phyloP scores from a whole-genome alignment of 352 stramenopile genomes.

The Globisporangium takayamanum region DNA sequence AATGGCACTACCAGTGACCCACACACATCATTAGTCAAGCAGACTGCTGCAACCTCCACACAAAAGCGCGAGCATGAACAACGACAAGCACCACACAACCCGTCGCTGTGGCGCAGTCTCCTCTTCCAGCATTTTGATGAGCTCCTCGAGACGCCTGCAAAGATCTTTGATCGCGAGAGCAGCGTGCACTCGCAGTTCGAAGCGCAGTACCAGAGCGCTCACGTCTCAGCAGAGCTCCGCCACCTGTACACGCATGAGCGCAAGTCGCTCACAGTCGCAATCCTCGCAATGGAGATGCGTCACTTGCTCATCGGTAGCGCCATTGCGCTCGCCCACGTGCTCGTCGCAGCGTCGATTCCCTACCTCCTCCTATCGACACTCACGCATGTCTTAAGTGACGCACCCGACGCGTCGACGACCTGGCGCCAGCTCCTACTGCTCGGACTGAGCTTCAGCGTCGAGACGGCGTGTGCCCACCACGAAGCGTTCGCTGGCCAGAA shows the following conservation, averaged over 20 bases:
- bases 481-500: conserved; percentile 8
- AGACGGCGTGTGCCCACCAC: not conserved
- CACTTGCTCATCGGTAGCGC: not conserved
- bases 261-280: not conserved
- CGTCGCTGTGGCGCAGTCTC: not conserved
- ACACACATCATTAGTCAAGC: not conserved
- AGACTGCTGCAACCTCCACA: not conserved
- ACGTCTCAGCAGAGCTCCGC: not conserved
- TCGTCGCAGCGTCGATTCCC: not conserved
- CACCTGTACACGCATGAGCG: not conserved
- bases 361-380: not conserved
- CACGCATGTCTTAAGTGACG: not conserved
- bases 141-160: not conserved
- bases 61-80: conserved; percentile 1
- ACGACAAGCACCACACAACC: not conserved
- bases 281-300: not conserved
- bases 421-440: not conserved
- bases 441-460: not conserved
- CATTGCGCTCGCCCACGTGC: not conserved
- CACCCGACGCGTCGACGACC: no score
- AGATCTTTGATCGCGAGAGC: not conserved
- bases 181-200: not conserved
- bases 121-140: not conserved
- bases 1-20: no score
- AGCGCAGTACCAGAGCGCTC: not conserved